Evolutionary conservation across 495 filamentous ascomycete species (phyloP).

Genomic region (Lichenothelia convexa): DNA sequence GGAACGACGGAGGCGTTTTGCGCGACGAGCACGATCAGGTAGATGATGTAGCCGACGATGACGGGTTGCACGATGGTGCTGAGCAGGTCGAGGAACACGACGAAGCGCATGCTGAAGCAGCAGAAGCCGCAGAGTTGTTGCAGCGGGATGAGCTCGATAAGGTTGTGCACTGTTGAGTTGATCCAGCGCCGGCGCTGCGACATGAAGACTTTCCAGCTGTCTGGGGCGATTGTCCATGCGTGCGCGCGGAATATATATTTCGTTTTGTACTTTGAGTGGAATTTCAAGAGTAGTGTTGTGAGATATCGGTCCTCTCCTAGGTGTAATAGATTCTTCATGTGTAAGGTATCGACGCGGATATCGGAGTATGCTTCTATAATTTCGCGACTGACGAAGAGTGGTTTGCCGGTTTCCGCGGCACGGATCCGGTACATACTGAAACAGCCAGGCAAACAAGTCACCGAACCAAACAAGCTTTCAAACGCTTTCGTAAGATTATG

Average conservation of each 20-base stretch:
- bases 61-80: slow-evolving; percentile 88
- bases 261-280: slow-evolving; percentile 89
- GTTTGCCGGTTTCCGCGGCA: slow-evolving; percentile 78
- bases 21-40: slow-evolving; percentile 54
- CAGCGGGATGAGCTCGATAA: slow-evolving; percentile 72
- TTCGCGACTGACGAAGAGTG: slow-evolving; percentile 77
- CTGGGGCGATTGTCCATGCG: slow-evolving; percentile 81
- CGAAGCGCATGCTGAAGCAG: slow-evolving; percentile 96
- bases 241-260: slow-evolving; percentile 90
- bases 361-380: slow-evolving; percentile 78
- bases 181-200: slow-evolving; percentile 97
- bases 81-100: slow-evolving; percentile 87
- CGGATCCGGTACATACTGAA: slow-evolving; percentile 97
- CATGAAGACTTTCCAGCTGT: slow-evolving; percentile 78
- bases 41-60: slow-evolving; percentile 78
- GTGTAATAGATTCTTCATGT: slow-evolving; percentile 94
- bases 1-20: slow-evolving; percentile 47
- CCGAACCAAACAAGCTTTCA: slow-evolving; percentile 85
- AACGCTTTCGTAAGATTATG: slow-evolving; percentile 90
- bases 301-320: slow-evolving; percentile 95
- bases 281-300: slow-evolving; percentile 93
- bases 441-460: slow-evolving; percentile 96
- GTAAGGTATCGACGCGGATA: slow-evolving; percentile 76
- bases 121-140: slow-evolving; percentile 96
- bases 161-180: slow-evolving; percentile 93